phyloP scores from a whole-genome alignment of 169 alveolate genomes.

The Cryptosporidium canis region DNA sequence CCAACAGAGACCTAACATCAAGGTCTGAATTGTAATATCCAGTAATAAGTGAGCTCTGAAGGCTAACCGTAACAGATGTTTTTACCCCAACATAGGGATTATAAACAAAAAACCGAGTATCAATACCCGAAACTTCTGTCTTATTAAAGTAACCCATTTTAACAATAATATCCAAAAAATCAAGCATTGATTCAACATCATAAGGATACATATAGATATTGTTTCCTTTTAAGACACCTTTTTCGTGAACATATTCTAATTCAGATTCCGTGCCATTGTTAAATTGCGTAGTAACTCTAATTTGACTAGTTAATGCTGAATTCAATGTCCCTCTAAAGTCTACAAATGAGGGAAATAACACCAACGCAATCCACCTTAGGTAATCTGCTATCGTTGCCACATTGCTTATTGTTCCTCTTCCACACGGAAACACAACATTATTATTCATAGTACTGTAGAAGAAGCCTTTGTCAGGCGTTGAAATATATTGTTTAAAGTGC shows the following conservation, averaged over 20 bases:
- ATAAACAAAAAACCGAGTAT: conserved; percentile 14
- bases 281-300: not conserved
- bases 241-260: not conserved
- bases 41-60: not conserved
- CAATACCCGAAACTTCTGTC: conserved; percentile 6
- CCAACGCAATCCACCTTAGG: conserved; percentile 51
- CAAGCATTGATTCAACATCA: conserved; percentile 7
- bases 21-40: conserved; percentile 33
- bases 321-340: conserved; percentile 3
- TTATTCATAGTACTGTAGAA: not conserved
- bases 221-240: not conserved
- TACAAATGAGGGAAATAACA: conserved; percentile 36
- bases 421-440: conserved; percentile 29
- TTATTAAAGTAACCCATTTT: conserved; percentile 17
- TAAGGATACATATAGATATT: conserved; percentile 48
- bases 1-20: conserved; percentile 7
- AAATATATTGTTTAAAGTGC: conserved; percentile 1
- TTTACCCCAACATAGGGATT: conserved; percentile 59
- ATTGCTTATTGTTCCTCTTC: conserved; percentile 47
- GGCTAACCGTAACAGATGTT: not conserved
- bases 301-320: conserved; percentile 6
- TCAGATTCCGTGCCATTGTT: conserved; percentile 14
- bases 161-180: conserved; percentile 13
- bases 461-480: not conserved
- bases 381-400: conserved; percentile 49